A percentile compares a stretch with the other conserved stretches of the same genome.
These are phyloP conservation scores for Ziziphus jujuba DNA, from an alignment of 306 rosid genomes.

Conservation along the genomic window DNA sequence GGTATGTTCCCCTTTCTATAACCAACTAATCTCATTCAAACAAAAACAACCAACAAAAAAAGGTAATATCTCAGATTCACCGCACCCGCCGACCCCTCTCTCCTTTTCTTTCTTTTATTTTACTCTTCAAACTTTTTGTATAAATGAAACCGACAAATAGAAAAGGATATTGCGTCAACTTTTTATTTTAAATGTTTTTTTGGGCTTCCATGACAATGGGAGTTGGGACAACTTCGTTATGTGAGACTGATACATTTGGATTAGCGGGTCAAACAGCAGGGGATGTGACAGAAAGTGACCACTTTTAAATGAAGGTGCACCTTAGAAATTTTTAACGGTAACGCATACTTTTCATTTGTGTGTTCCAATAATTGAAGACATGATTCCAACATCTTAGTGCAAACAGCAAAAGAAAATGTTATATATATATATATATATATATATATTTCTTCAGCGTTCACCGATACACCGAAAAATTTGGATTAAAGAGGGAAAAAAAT, in stretches of 20 bases:
- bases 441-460: not conserved
- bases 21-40: not conserved
- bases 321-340: slow-evolving; percentile 1
- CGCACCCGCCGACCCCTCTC: too few relatives aligned
- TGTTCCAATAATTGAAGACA: not conserved
- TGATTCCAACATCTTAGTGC: not conserved
- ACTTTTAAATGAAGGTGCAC: not conserved
- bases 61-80: not conserved
- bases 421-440: not conserved
- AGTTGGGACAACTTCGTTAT: not conserved
- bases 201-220: too few relatives aligned
- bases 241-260: too few relatives aligned
- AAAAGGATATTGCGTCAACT: not conserved
- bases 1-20: slow-evolving; percentile 1
- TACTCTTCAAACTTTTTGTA: not conserved
- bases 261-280: not conserved
- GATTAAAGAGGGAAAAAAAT: too few relatives aligned
- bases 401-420: not conserved
- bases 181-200: too few relatives aligned
- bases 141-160: not conserved
- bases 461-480: too few relatives aligned
- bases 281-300: not conserved
- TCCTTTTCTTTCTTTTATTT: not conserved
- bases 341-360: not conserved
- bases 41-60: too few relatives aligned